Evolutionary conservation across 176 grass and related monocot genomes (phyloP).

Genomic region (Oryza glaberrima): DNA sequence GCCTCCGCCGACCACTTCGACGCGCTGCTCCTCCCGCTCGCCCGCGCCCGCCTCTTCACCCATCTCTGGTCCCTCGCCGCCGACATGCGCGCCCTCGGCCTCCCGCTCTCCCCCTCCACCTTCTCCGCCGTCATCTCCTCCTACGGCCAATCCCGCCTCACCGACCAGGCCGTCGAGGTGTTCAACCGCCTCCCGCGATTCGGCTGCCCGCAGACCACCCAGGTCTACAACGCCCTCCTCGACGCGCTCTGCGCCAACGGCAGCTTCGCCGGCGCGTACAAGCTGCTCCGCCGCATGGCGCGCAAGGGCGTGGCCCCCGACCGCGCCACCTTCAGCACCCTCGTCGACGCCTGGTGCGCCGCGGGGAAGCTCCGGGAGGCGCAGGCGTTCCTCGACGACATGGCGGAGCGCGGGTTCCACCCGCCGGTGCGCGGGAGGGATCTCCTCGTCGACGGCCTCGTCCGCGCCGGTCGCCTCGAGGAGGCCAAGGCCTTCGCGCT

Average conservation of each 20-base stretch:
- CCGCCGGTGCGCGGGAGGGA: conserved; percentile 82
- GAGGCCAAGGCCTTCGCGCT: conserved; percentile 82
- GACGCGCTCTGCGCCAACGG: conserved; percentile 74
- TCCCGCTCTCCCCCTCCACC: conserved; percentile 62
- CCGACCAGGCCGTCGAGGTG: conserved; percentile 81
- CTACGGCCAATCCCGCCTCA: conserved; percentile 67
- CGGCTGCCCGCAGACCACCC: conserved; percentile 75
- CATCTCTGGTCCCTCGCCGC: conserved; percentile 82
- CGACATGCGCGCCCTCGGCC: conserved; percentile 72
- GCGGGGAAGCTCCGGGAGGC: conserved; percentile 86
- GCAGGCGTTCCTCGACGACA: conserved; percentile 93
- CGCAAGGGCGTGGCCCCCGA: conserved; percentile 75
- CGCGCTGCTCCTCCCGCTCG: conserved; percentile 80
- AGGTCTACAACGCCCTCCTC: conserved; percentile 90
- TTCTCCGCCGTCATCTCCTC: conserved; percentile 85
- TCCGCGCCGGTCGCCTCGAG: conserved; percentile 79
- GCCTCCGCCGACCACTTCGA: conserved; percentile 81
- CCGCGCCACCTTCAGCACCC: conserved; percentile 75
- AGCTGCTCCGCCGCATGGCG: conserved; percentile 87
- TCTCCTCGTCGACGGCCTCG: conserved; percentile 81
- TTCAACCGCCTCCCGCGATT: conserved; percentile 91
- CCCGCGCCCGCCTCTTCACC: conserved; percentile 62
- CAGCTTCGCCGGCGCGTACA: conserved; percentile 85
- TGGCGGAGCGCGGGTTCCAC: conserved; percentile 73
- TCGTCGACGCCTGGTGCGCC: conserved; percentile 94